phyloP scores from a whole-genome alignment of 768 basidiomycete species.

The Mrakia frigida region DNA sequence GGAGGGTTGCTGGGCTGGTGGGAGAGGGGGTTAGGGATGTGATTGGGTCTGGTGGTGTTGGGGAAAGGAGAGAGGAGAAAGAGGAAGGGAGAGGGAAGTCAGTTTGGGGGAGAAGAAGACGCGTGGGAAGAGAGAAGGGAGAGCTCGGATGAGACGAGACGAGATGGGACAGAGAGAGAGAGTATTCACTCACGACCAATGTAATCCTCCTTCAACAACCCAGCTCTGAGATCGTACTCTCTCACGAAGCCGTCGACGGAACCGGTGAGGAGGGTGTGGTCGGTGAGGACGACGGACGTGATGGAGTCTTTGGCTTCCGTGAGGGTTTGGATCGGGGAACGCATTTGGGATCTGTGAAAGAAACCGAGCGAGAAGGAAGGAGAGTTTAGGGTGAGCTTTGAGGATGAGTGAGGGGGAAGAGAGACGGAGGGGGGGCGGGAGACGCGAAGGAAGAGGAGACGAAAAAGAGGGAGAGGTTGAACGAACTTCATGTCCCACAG shows the following conservation, averaged over 20 bases:
- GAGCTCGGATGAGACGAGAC: background rate
- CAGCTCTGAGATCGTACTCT: slow-evolving; percentile 91
- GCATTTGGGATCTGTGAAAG: slow-evolving; percentile 32
- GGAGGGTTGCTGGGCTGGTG: slow-evolving; percentile 55
- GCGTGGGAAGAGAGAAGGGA: background rate
- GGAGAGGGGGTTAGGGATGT: slow-evolving; percentile 70
- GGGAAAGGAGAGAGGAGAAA: background rate
- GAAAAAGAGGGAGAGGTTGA: background rate
- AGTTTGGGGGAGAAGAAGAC: background rate
- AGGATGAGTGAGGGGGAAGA: background rate
- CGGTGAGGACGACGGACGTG: slow-evolving; percentile 54
- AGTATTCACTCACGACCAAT: slow-evolving; percentile 65
- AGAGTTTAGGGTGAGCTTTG: background rate
- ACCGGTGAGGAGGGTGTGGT: slow-evolving; percentile 64
- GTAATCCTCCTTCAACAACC: slow-evolving; percentile 80
- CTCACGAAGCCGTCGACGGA: slow-evolving; percentile 89
- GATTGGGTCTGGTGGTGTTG: slow-evolving; percentile 62
- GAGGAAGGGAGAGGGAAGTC: background rate
- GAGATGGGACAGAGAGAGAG: background rate
- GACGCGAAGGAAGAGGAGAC: background rate
- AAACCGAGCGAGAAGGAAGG: background rate
- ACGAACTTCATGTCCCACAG: slow-evolving; percentile 32
- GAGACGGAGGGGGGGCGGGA: background rate
- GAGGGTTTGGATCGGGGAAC: slow-evolving; percentile 45
- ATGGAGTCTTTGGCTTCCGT: slow-evolving; percentile 85